Conservation (phyloP, 768 basidiomycete genomes). For the Rhodotorula graminis region DNA sequence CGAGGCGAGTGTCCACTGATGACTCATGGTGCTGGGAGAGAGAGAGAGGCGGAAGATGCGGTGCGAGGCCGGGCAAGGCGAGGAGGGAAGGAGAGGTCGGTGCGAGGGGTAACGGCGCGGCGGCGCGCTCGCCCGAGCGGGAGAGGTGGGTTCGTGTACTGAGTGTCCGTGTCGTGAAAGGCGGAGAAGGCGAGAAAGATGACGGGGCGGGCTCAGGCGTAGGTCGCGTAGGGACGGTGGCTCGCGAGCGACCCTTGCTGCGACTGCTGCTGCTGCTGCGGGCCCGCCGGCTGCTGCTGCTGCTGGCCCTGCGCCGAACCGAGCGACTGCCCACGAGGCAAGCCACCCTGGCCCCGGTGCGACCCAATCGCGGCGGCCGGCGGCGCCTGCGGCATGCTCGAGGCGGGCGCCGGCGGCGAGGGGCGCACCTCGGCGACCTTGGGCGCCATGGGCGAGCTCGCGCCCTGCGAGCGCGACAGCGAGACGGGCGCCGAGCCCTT, state of each 20-base stretch:
- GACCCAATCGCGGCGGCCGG: neutral
- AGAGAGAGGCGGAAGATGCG: neutral
- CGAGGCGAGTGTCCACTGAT: neutral
- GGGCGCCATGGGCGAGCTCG: neutral
- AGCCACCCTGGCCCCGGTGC: neutral
- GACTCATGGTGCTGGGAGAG: neutral
- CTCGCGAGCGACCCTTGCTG: neutral
- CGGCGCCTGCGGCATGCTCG: neutral
- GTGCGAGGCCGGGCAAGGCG: neutral
- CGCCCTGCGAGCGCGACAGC: neutral
- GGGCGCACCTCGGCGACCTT: no score
- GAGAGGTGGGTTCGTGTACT: neutral
- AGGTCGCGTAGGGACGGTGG: neutral
- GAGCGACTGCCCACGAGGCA: constrained; percentile 3
- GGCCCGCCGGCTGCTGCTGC: neutral
- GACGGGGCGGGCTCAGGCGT: neutral
- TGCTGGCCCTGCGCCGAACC: neutral
- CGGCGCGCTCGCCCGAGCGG: neutral
- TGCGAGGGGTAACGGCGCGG: neutral
- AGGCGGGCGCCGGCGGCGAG: neutral
- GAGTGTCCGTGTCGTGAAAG: constrained; percentile 1
- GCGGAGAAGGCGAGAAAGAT: neutral
- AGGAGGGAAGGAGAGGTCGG: neutral
- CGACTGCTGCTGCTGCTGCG: neutral
- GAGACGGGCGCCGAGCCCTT: neutral